Base-by-base conservation (phyloP, 768 basidiomycete genomes). In the Mycena rebaudengoi region DNA sequence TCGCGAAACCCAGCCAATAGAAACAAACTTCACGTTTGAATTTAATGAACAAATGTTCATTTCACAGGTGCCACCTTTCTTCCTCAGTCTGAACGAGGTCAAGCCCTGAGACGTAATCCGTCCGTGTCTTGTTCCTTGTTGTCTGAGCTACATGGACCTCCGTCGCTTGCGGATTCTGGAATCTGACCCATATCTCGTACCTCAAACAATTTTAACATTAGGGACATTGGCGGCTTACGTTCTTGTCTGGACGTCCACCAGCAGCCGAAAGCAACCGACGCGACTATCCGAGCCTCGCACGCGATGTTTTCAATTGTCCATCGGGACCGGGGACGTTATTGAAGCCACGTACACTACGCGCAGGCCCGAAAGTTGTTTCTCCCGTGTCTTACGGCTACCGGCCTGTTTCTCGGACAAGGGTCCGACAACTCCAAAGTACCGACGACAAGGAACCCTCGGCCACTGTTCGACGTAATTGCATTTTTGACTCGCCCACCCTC, bases 91-190 rank as follows among this genome's bases (percentile, higher is more conserved):
- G 30, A n/a, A 7, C 33, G 5, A 26, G 5, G 35, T n/a, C n/a
- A n/a, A 11, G 49, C 11, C 49, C 41, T 45, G 60, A 53, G 52
- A 55, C 37, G 61, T 56, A 56, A 40, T 21, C 25, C 45, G 21
- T 43, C 53, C 39, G 61, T 20, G 52, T 41, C 52, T 62, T 55
- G 7, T 18, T 62, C 54, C 29, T 35, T 20, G 33, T 25, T 44
- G 40, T 60, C 41, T 52, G 41, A 61, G 51, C 45, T 54, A 48
- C 46, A 30, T 55, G 37, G 61, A 56, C 20, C 61, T 46, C 60
- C 60, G 51, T 50, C 46, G 46, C 40, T 43, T 55, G 46, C 53
- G 61, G 46, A 55, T 46, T 56, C 61, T 56, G 40, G 29, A 61
- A 10, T 46, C 5, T 7, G 39, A n/a, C 20, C n/a, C 37, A n/a